Evolutionary conservation across 129 eudicot genomes (phyloP).

Genomic region (Scalesia atractyloides): DNA sequence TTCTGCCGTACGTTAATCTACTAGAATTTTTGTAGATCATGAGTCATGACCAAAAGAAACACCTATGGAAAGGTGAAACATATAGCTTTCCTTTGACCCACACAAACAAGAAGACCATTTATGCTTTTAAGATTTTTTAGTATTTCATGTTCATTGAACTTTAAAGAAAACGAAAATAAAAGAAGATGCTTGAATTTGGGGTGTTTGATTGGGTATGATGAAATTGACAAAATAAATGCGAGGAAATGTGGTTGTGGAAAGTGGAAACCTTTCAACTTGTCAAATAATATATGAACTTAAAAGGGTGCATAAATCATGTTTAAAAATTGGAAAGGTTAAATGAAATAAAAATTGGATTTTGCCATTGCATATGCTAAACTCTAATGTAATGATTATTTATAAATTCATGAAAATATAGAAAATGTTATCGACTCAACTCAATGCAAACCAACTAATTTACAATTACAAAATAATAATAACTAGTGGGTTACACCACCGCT

Average conservation of each 20-base stretch:
- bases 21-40: not conserved
- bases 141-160: not conserved
- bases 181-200: not conserved
- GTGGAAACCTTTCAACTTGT: not conserved
- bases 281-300: not conserved
- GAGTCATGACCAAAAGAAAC: not conserved
- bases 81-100: not conserved
- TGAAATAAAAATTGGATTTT: not conserved
- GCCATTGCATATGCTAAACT: not conserved
- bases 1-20: no score
- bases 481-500: no score
- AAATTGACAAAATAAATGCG: not conserved
- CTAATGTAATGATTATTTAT: no score
- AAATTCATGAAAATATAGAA: no score
- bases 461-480: no score
- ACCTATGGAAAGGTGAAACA: not conserved
- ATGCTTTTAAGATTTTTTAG: not conserved
- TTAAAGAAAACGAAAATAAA: not conserved
- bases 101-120: not conserved
- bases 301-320: no score
- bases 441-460: no score
- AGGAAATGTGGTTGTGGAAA: not conserved
- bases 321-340: not conserved
- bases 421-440: no score
- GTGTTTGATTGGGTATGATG: not conserved